phyloP scores from a whole-genome alignment of 768 basidiomycete genomes.

The Amyloporia xantha region DNA sequence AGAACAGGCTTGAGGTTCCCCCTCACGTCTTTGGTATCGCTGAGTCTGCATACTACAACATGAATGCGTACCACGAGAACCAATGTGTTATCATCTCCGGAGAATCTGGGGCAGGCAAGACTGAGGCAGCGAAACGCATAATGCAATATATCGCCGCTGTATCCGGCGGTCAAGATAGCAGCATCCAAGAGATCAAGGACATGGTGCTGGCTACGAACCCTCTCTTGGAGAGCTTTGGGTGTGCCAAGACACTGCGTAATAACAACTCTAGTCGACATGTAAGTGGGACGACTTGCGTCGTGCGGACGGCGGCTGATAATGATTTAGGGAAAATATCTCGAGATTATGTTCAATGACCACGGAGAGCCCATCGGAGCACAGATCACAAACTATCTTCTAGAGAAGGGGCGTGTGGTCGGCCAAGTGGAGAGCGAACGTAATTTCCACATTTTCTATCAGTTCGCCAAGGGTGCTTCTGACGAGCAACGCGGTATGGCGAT shows the following conservation, averaged over 20 bases:
- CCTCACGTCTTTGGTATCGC: slow-evolving; percentile 98
- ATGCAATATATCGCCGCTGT: slow-evolving; percentile 99
- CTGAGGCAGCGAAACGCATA: slow-evolving; percentile 97
- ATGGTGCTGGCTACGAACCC: slow-evolving; percentile 99
- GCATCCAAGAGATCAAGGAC: slow-evolving; percentile 97
- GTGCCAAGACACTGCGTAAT: slow-evolving; percentile 97
- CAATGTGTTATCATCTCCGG: slow-evolving; percentile 99
- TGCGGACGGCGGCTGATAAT: slow-evolving; percentile 7
- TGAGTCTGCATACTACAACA: slow-evolving; percentile 96
- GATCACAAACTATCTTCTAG: slow-evolving; percentile 96
- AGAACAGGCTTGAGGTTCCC: slow-evolving; percentile 96
- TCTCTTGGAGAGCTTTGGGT: slow-evolving; percentile 94
- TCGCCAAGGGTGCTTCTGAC: slow-evolving; percentile 89
- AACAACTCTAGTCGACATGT: slow-evolving; percentile 99
- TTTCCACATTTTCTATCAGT: slow-evolving; percentile 99
- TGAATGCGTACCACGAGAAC: slow-evolving; percentile 99
- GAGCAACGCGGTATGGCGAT: slow-evolving; percentile 69
- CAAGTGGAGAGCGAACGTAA: slow-evolving; percentile 95
- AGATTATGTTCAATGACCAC: slow-evolving; percentile 95
- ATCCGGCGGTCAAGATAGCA: slow-evolving; percentile 79
- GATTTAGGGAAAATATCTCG: slow-evolving; percentile 90
- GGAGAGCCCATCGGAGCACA: slow-evolving; percentile 96
- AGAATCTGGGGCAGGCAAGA: slow-evolving; percentile 98
- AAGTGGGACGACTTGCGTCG: slow-evolving; percentile 27
- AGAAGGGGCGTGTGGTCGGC: slow-evolving; percentile 94